Evolutionary conservation across 768 basidiomycete genomes (phyloP), one percentile per base, ranked within the genome.

Genomic region (Auriscalpium orientale): DNA sequence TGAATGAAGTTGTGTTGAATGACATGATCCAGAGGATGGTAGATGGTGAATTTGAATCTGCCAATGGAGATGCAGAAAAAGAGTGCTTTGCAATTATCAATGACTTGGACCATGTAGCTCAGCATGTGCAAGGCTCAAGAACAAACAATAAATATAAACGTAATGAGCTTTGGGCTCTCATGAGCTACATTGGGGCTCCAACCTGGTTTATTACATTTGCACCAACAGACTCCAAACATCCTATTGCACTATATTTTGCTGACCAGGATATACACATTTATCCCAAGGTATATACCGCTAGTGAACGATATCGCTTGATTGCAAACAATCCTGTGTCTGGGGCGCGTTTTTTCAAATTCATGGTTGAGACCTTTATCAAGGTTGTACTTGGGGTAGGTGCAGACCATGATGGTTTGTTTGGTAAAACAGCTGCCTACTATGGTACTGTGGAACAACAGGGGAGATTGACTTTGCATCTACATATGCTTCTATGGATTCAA

Each of bases 141-240:
- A 54, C 62, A 34, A 40, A 13, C 12, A 46, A 51, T 15, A 62
- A 61, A 43, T 56, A 49, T 37, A 53, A 49, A 48, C 28, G 59
- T 10, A 65, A 61, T 49, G 59, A 66, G 38, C 56, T 67, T 2
- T 51, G 53, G 52, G 54, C 63, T 10, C 35, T 65, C 22, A 60
- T 65, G 10, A 20, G 44, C 33, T 38, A 51, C 35, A 4, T 38
- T 6, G 58, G 61, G 28, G 58, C 60, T 11, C 65, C 65, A 3
- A 33, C 58, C 0, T 65, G 59, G 57, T 66, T 64, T 40, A 58
- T 66, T 11, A 66, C 62, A 16, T 60, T 66, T 50, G 52, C 65
- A 8, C 63, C 62, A 18, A 45, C 54, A 4, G 61, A 65, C 34
- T n/a, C 46, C n/a, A 64, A 57, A 51, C 56, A 60, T 56, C 64